Conservation (phyloP, 495 filamentous ascomycete species). For the Trichoderma orchidacearum region DNA sequence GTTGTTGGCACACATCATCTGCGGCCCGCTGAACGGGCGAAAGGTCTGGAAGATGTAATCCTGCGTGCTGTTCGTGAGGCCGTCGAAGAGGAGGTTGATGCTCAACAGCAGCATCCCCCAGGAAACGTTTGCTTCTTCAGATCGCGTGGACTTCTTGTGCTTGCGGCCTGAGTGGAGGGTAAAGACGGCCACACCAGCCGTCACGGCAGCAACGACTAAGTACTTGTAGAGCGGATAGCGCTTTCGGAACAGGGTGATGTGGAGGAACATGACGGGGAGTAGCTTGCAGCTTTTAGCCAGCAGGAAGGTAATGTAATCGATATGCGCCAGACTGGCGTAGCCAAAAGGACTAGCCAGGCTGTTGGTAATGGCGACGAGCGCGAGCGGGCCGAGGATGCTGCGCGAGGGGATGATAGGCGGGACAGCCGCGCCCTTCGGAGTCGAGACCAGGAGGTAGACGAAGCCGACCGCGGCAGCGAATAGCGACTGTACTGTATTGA, state of each 20-base stretch:
- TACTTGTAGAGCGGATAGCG: slow-evolving; percentile 95
- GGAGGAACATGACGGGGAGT: slow-evolving; percentile 92
- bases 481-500: slow-evolving; percentile 89
- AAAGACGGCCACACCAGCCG: slow-evolving; percentile 85
- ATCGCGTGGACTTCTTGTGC: slow-evolving; percentile 31
- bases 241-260: slow-evolving; percentile 82
- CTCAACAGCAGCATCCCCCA: slow-evolving; percentile 77
- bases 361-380: slow-evolving; percentile 75
- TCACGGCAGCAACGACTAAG: slow-evolving; percentile 78
- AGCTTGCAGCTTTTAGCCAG: slow-evolving; percentile 97
- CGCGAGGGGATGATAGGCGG: slow-evolving; percentile 63
- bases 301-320: slow-evolving; percentile 98
- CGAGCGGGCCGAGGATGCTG: slow-evolving; percentile 60
- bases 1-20: slow-evolving; percentile 99
- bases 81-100: slow-evolving; percentile 93
- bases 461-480: slow-evolving; percentile 75
- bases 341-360: slow-evolving; percentile 89
- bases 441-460: slow-evolving; percentile 61
- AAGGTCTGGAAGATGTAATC: slow-evolving; percentile 82
- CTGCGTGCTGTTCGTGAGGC: slow-evolving; percentile 90
- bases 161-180: slow-evolving; percentile 75
- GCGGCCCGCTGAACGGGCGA: slow-evolving; percentile 69
- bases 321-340: slow-evolving; percentile 83
- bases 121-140: slow-evolving; percentile 36
- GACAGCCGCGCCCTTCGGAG: slow-evolving; percentile 30